Evolutionary conservation across 1,284 basidiomycete genomes (phyloP).

Genomic region (Gomphus sp.): DNA sequence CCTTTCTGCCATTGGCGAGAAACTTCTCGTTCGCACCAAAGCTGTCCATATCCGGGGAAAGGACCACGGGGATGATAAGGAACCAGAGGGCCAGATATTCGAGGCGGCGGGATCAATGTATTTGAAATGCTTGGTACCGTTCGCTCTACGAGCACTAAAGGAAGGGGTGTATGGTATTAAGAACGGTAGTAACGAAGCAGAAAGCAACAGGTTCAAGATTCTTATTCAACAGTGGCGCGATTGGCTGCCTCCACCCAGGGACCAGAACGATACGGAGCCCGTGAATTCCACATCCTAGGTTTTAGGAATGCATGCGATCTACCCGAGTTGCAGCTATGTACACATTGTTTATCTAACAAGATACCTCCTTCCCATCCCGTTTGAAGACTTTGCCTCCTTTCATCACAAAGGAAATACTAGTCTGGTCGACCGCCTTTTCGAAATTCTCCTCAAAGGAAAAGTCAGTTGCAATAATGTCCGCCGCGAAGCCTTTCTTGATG

Average conservation of each 20-base stretch:
- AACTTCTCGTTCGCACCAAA: slow-evolving; percentile 27
- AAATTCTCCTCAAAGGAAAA: slow-evolving; percentile 44
- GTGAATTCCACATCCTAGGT: not conserved
- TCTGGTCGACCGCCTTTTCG: slow-evolving; percentile 33
- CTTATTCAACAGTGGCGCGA: not conserved
- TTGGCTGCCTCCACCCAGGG: not conserved
- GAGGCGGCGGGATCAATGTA: slow-evolving; percentile 49
- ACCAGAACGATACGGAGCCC: not conserved
- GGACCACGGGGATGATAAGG: slow-evolving; percentile 24
- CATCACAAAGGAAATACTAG: slow-evolving; percentile 46
- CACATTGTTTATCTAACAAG: not conserved
- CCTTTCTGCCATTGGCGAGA: slow-evolving; percentile 35
- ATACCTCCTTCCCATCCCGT: slow-evolving; percentile 22
- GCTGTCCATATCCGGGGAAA: slow-evolving; percentile 16
- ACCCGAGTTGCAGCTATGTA: not conserved
- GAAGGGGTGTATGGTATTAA: slow-evolving; percentile 61
- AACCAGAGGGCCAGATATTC: slow-evolving; percentile 34
- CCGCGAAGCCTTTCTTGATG: slow-evolving; percentile 43
- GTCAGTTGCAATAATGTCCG: slow-evolving; percentile 45
- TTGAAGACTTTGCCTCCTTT: slow-evolving; percentile 47
- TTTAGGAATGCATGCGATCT: not conserved
- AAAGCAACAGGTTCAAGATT: not conserved
- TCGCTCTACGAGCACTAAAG: slow-evolving; percentile 53
- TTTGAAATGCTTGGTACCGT: slow-evolving; percentile 54
- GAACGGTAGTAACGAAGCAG: slow-evolving; percentile 8